These are phyloP conservation scores for Eragrostis curvula DNA, from an alignment of 176 grass and related monocot genomes.

Conservation along the genomic window DNA sequence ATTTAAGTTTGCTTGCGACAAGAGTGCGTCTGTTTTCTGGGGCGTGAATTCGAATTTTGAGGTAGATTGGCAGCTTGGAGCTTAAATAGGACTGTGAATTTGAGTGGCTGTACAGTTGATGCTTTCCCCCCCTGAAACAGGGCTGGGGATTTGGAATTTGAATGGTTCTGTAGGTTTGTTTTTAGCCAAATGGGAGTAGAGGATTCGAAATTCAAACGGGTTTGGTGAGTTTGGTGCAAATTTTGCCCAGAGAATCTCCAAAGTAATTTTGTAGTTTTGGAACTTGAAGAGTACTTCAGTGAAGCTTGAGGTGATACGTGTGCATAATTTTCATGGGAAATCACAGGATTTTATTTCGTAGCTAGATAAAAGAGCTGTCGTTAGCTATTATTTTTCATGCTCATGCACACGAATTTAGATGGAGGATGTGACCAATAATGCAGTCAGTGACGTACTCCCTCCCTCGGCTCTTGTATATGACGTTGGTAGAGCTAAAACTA, in stretches of 20 bases:
- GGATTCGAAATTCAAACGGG: neutral
- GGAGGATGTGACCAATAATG: neutral
- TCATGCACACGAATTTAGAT: conserved; percentile 9
- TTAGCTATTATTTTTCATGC: conserved; percentile 21
- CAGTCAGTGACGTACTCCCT: neutral
- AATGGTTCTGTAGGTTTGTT: neutral
- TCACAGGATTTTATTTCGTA: neutral
- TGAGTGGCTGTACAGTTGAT: too few relatives aligned
- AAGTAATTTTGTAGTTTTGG: neutral
- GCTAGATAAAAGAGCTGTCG: neutral
- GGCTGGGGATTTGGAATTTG: neutral
- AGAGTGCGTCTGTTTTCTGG: conserved; percentile 2
- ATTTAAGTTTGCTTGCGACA: too few relatives aligned
- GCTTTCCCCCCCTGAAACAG: too few relatives aligned
- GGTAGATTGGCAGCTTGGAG: too few relatives aligned
- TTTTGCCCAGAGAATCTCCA: neutral
- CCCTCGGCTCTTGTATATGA: too few relatives aligned
- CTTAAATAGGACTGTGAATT: too few relatives aligned
- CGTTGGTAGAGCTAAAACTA: too few relatives aligned
- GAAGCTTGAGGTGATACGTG: neutral
- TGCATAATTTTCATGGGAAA: neutral
- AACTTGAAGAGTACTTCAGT: too few relatives aligned
- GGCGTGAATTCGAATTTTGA: too few relatives aligned
- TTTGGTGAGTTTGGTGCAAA: neutral
- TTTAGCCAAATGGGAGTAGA: neutral